These are phyloP conservation scores for Diaporthe capsici DNA, from an alignment of 2,329 filamentous ascomycete species.

Conservation along the genomic window DNA sequence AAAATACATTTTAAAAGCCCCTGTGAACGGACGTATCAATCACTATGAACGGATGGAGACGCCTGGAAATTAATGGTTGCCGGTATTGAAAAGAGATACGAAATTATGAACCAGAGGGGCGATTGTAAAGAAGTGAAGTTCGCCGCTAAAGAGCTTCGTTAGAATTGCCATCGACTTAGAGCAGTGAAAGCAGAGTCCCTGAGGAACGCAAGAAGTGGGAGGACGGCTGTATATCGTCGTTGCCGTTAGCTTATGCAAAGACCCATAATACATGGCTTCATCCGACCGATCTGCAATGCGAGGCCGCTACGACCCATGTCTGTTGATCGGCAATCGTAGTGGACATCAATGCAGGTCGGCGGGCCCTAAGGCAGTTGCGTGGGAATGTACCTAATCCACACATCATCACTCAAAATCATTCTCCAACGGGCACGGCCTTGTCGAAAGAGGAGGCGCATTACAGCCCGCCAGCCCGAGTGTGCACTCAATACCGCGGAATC, in stretches of 20 bases:
- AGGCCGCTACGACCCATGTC: not conserved
- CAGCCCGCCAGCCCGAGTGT: not conserved
- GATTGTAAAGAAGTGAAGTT: not conserved
- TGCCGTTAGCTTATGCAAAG: not conserved
- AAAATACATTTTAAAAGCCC: not conserved
- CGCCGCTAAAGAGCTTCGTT: not conserved
- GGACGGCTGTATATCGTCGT: not conserved
- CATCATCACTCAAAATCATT: not conserved
- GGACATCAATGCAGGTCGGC: not conserved
- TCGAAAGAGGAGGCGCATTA: not conserved
- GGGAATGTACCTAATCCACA: not conserved
- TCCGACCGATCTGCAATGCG: not conserved
- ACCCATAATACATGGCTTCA: not conserved
- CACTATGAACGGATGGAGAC: not conserved
- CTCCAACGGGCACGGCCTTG: not conserved
- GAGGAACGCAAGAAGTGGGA: not conserved
- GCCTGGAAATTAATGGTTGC: not conserved
- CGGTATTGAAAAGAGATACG: not conserved
- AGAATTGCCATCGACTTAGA: not conserved
- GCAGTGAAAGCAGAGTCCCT: not conserved
- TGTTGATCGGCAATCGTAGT: not conserved
- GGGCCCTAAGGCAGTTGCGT: not conserved
- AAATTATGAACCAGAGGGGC: not conserved
- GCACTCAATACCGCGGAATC: not conserved
- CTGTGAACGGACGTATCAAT: not conserved